phyloP scores from a whole-genome alignment of 345 rosid genomes.

The Turritis glabra region DNA sequence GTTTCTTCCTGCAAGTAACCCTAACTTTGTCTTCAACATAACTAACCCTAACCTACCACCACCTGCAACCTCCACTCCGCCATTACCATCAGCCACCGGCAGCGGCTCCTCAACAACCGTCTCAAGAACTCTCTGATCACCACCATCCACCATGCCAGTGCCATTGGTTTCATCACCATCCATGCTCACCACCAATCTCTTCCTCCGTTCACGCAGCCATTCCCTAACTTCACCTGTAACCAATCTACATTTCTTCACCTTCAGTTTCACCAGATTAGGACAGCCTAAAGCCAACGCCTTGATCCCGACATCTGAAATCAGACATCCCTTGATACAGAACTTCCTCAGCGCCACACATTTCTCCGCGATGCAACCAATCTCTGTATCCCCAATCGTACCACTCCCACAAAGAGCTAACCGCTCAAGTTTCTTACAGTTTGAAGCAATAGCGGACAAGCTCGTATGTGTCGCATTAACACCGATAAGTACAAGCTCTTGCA shows the following conservation, averaged over 20 bases:
- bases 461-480: conserved; percentile 69
- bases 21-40: conserved; percentile 51
- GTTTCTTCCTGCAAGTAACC: conserved; percentile 53
- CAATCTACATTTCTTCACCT: conserved; percentile 77
- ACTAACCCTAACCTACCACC: conserved; percentile 54
- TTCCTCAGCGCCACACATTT: conserved; percentile 73
- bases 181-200: conserved; percentile 57
- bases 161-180: conserved; percentile 53
- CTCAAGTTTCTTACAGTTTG: conserved; percentile 63
- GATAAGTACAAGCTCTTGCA: conserved; percentile 79
- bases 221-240: conserved; percentile 59
- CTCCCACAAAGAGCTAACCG: conserved; percentile 81
- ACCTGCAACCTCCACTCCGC: conserved; percentile 31
- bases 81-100: conserved; percentile 40
- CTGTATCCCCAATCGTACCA: conserved; percentile 62
- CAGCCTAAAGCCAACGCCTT: conserved; percentile 74
- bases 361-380: conserved; percentile 65
- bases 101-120: conserved; percentile 40
- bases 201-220: conserved; percentile 58
- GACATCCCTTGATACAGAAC: conserved; percentile 81
- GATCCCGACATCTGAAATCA: conserved; percentile 62
- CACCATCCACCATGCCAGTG: conserved; percentile 32
- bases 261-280: conserved; percentile 74
- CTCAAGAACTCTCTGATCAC: conserved; percentile 50
- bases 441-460: conserved; percentile 55